A percentile compares a stretch with the other conserved stretches of the same genome.
These are phyloP conservation scores for Dichotomopilus funicola DNA, from an alignment of 2,329 filamentous ascomycete species.

Conservation along the genomic window DNA sequence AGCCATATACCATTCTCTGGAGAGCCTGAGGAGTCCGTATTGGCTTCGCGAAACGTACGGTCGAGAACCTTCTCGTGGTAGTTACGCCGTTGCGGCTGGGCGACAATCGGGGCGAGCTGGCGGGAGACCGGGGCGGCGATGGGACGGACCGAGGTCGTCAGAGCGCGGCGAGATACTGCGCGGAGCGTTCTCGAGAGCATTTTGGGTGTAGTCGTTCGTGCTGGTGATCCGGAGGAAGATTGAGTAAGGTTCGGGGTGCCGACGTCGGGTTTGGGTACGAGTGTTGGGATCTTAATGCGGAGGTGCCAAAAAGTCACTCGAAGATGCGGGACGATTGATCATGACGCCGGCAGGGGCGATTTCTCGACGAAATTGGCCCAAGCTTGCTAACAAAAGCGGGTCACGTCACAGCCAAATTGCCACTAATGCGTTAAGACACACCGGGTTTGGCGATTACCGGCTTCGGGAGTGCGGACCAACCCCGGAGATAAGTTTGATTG, in stretches of 20 bases:
- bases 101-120: slow-evolving; percentile 36
- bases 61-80: slow-evolving; percentile 63
- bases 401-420: not conserved
- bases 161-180: slow-evolving; percentile 38
- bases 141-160: slow-evolving; percentile 36
- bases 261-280: slow-evolving; percentile 3
- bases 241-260: not conserved
- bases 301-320: slow-evolving; percentile 15
- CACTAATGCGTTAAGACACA: slow-evolving; percentile 8
- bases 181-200: slow-evolving; percentile 45
- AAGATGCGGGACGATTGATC: slow-evolving; percentile 23
- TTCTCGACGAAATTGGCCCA: slow-evolving; percentile 15
- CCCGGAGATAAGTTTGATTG: slow-evolving; percentile 27
- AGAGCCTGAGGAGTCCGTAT: not conserved
- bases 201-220: slow-evolving; percentile 17
- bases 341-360: slow-evolving; percentile 24
- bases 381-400: slow-evolving; percentile 19
- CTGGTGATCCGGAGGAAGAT: not conserved
- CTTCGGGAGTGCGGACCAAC: slow-evolving; percentile 15
- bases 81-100: slow-evolving; percentile 37
- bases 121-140: slow-evolving; percentile 33
- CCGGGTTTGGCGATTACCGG: slow-evolving; percentile 16
- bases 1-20: slow-evolving; percentile 6
- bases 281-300: slow-evolving; percentile 8
- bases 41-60: slow-evolving; percentile 38